Base-by-base conservation (phyloP, 1,284 basidiomycete genomes). In the Ganoderma boninense region DNA sequence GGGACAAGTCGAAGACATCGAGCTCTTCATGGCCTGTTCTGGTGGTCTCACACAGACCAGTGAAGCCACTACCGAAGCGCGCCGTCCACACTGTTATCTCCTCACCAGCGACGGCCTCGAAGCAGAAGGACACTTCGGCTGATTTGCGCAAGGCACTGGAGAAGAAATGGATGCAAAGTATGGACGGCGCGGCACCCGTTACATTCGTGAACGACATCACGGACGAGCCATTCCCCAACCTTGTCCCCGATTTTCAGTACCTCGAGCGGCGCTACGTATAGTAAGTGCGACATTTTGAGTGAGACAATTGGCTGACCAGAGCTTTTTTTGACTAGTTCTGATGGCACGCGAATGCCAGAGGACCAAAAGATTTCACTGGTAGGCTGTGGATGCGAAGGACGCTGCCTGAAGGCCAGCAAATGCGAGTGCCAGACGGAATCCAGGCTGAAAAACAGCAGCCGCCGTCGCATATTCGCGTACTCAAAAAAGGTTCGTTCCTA, bases 211-310 rank as follows among this genome's bases (percentile, higher is more conserved):
- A 87, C 62, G 80, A 84, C 2, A 78, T 89, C 6, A 83, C 86
- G 70, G 83, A 84, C 7, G 85, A 89, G 44, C 80, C 83, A 16
- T 71, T 86, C 2, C 89, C 89, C 0, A 77, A 73, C 2, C 74
- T 87, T 14, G 76, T 82, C 2, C 73, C 78, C 0, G 76, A 74
- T 23, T 91, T 91, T 68, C 71, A 71, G 64, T 91, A 91, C 75
- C 70, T 88, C 18, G 90, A 91, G 74, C 79, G 79, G 42, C 81
- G 81, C 13, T 91, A 90, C 65, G 69, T 79, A 26, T 86, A 84
- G 86, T 86, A 75, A 64, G 87, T 75, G 26, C 14, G 10, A 20
- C 14, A 14, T 38, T 38, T 42, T 57, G 35, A 10, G 44, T 10
- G 5, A 14, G 20, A n/a, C 44, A 44, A 46, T 14, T 60, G 4